A percentile compares a stretch with the other conserved stretches of the same genome.
Conservation (phyloP, 192 early-diverging fungal genomes). For the Coemansia sp. region DNA sequence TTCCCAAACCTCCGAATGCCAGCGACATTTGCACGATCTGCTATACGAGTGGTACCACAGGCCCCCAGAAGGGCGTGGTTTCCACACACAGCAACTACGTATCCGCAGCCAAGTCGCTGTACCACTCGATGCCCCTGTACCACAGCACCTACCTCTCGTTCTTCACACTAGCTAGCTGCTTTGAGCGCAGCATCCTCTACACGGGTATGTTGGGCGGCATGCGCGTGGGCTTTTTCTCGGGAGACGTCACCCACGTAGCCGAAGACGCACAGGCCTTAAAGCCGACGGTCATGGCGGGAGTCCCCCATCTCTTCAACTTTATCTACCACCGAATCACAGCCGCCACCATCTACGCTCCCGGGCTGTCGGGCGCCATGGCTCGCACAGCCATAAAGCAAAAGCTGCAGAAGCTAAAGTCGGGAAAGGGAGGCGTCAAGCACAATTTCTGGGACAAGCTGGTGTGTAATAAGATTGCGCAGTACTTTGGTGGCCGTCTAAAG, state of each 20-base stretch:
- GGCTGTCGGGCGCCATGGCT: constrained; percentile 60
- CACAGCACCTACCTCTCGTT: constrained; percentile 61
- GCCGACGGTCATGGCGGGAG: constrained; percentile 84
- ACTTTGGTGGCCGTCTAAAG: constrained; percentile 70
- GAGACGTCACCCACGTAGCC: constrained; percentile 61
- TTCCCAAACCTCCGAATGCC: constrained; percentile 59
- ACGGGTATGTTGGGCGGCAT: constrained; percentile 60
- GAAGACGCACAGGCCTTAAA: constrained; percentile 81
- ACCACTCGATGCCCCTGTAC: constrained; percentile 14
- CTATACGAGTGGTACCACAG: constrained; percentile 86
- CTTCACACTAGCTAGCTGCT: constrained; percentile 83
- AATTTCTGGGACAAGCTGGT: constrained; percentile 79
- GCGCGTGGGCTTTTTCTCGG: constrained; percentile 70
- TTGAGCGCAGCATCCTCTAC: constrained; percentile 65
- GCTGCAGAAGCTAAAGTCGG: constrained; percentile 52
- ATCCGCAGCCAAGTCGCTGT: constrained; percentile 32
- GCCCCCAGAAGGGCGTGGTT: constrained; percentile 67
- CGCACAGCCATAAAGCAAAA: constrained; percentile 62
- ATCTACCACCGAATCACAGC: constrained; percentile 76
- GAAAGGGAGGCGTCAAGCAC: constrained; percentile 59
- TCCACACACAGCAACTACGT: constrained; percentile 68
- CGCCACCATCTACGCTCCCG: constrained; percentile 55
- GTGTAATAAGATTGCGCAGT: constrained; percentile 73
- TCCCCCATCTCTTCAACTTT: constrained; percentile 85
- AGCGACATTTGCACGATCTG: constrained; percentile 68